phyloP scores from a whole-genome alignment of 1,139 yeast species.

The Ogataea hybrid region DNA sequence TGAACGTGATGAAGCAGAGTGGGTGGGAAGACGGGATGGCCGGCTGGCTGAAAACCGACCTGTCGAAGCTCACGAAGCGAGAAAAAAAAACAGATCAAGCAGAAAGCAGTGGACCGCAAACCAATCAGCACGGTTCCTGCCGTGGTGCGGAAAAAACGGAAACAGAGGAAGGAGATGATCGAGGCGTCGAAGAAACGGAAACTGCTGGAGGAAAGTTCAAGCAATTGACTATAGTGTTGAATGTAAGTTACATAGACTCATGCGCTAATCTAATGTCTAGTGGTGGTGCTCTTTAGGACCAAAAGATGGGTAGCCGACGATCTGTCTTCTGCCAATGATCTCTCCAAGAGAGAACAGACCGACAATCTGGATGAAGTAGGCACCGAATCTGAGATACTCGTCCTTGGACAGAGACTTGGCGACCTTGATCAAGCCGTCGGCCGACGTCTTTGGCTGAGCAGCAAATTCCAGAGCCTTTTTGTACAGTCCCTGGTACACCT shows the following conservation, averaged over 20 bases:
- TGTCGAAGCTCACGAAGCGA: constrained; percentile 65
- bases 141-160: constrained; percentile 62
- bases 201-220: constrained; percentile 4
- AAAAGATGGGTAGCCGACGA: constrained; percentile 76
- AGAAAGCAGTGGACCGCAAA: constrained; percentile 60
- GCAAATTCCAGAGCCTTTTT: too few species aligned
- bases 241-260: constrained; percentile 10
- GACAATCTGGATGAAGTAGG: constrained; percentile 77
- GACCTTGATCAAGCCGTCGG: too few species aligned
- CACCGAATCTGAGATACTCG: constrained; percentile 63
- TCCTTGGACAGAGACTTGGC: too few species aligned
- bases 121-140: constrained; percentile 87
- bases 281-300: constrained; percentile 31
- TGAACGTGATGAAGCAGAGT: constrained; percentile 93
- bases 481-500: too few species aligned
- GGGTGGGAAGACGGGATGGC: constrained; percentile 68
- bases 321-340: constrained; percentile 91
- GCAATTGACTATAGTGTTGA: constrained; percentile 8
- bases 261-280: constrained; percentile 17
- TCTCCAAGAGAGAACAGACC: constrained; percentile 96
- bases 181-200: constrained; percentile 73
- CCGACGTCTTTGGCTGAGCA: too few species aligned
- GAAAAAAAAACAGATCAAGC: constrained; percentile 66
- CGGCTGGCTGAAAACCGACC: constrained; percentile 71
- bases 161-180: constrained; percentile 67